Evolutionary conservation across 805 yeast species (phyloP), one percentile per base, ranked within the genome.

Genomic region (Saturnispora galanensis): DNA sequence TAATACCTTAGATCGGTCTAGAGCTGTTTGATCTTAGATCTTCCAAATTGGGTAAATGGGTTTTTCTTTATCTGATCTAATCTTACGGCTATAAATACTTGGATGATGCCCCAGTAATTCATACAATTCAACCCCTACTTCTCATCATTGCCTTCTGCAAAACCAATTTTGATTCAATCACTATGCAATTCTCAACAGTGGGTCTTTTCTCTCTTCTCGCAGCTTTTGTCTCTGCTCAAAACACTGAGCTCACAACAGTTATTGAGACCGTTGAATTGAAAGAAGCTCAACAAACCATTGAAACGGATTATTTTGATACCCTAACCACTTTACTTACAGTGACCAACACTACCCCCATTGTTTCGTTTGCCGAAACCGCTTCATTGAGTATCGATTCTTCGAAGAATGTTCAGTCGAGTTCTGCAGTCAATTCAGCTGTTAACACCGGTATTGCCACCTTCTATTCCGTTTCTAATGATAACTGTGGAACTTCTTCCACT

Each of bases 391-490:
- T 50, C 11, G 28, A 45, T 9, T 17, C 47, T 38, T 15, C 55
- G 26, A 21, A 21, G 26, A 21, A 21, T 21, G 26, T 21, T 6
- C 26, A 21, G 2, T 13, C 52, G 4, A 31, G 47, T 3, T n/a
- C 47, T 6, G 36, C 51, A 11, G 32, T 51, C 30, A 17, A 52
- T 9, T 21, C 45, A 21, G 40, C 28, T 13, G 45, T 48, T 3
- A 38, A 50, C 29, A 47, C 63, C 2, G 78, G 78, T 36, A 58
- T 72, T 47, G 79, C 77, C 43, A 75, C 79, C 29, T 74, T 59
- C 58, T 74, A 71, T 55, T 54, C 56, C 29, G 65, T 73, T 16
- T 68, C 68, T 5, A 53, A 62, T 39, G 79, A 77, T 47, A 73
- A 77, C 38, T 75, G 80, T 62, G 79, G 79, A 31, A 55, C 64